Base-by-base conservation (phyloP, 768 basidiomycete genomes). In the Leccinum rimulosum region DNA sequence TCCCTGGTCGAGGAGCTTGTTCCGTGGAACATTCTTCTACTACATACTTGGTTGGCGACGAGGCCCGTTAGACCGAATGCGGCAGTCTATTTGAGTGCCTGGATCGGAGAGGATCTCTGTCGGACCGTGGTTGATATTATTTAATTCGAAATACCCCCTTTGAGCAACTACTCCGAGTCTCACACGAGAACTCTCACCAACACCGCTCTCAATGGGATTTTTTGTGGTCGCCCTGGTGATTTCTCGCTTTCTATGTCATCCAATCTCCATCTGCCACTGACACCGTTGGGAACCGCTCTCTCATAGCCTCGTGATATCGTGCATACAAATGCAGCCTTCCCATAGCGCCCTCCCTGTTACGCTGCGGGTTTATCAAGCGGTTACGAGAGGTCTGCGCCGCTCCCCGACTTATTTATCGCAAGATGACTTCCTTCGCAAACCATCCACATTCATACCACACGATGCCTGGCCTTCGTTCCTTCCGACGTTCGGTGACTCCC, bases 11-110 rank as follows among this genome's bases (percentile, higher is more conserved):
- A 22, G 22, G 22, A 22, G 80, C 60, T 82, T 84, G 77, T 99
- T 98, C 61, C 85, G 84, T 3, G 95, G 95, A 1, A 98, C 95
- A 49, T 84, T 75, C 74, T 98, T 84, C 22, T 22, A 22, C 22
- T 22, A 22, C 22, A 22, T 25, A 25, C 25, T 25, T 25, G 25
- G 25, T 25, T 25, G 25, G 94, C 88, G 56, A 93, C 94, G 54
- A 96, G 86, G 10, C 97, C 96, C 0, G 95, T 98, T 22, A 98
- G 81, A 7, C 97, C 97, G 69, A 99, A 96, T 0, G 97, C 95
- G 8, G 96, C 98, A 7, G 97, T 98, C 22, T 22, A 22, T 22
- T 22, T 22, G 22, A 22, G 22, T 22, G 22, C 22, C 22, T 22
- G 22, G 31, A 98, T 70, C 71, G 66, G 55, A 99, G 82, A 99